Evolutionary conservation across 2,329 filamentous ascomycete genomes (phyloP), one percentile per base, ranked within the genome.

Genomic region (Xylariaceae sp.): DNA sequence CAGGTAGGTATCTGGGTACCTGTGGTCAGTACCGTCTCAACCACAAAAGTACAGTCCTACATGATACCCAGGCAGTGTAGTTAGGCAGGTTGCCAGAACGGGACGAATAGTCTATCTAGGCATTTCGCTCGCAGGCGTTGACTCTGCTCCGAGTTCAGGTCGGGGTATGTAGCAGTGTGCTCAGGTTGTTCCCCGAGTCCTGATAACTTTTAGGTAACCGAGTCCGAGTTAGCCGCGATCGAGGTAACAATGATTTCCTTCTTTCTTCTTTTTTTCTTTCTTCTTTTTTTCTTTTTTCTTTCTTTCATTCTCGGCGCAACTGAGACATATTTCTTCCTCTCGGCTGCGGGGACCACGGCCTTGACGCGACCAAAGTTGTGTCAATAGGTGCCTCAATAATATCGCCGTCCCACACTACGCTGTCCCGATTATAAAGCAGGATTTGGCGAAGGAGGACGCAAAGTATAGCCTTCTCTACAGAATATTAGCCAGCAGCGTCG

Each of bases 211-310:
- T 19, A 19, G 19, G 19, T 19, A 19, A 19, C 19, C 44, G 44
- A 46, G 48, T 34, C 57, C 57, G 57, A 57, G 54, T 27, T 57
- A 56, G 32, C 57, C 54, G 57, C 19, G 19, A 19, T 19, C 19
- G 19, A 19, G 19, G 19, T 19, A 19, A 19, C 19, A 19, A 19
- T 19, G 19, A 19, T 19, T 19, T 19, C 19, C 19, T 19, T 19
- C 19, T 19, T 19, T 19, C 19, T 19, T 19, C 19, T 19, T 19
- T 19, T 19, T 1, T 19, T 19, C 19, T 19, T 19, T 19, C 1
- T 19, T 19, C 19, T 19, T 19, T 19, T 19, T 19, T 19, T 19
- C 19, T 19, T 19, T 19, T 19, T 19, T 19, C 19, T 19, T 0
- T 19, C 19, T 19, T 19, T 19, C 19, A 19, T 19, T 19, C 19